Evolutionary conservation across 2,329 filamentous ascomycete species (phyloP), one percentile per base, ranked within the genome.

Genomic region (Hypoxylon sp.): DNA sequence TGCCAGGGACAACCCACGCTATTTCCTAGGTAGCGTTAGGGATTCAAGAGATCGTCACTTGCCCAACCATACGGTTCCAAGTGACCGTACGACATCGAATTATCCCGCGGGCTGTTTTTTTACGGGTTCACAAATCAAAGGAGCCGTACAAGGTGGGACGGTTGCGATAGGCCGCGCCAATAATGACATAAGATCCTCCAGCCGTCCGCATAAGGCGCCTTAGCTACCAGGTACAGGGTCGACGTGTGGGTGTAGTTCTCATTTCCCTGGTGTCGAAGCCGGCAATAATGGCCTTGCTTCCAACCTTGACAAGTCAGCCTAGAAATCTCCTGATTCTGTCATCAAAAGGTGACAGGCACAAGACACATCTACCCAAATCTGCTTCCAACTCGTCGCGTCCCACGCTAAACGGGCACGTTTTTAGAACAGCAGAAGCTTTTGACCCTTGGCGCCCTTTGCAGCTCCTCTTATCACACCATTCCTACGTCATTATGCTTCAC

Each of bases 401-500:
- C 30, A 68, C 58, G 50, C 61, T 68, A 68, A 60, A 57, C 42
- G 42, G 61, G 20, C 27, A 58, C 42, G 37, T 55, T 46, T 56
- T 59, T 62, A 58, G 62, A 61, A 48, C 20, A 61, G 30, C 40
- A 59, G 33, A 62, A 57, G 44, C 22, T 54, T 57, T 58, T 20
- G 35, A 61, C 54, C 54, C 66, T 71, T 72, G 63, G 64, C 66
- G 44, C 61, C 35, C 48, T 68, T 48, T 67, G 60, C 53, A 72
- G 48, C 58, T 66, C 63, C 66, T 64, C 64, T 71, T 48, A 66
- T 75, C 72, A 70, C 72, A 69, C 74, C 73, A 76, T 68, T 65
- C 71, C 68, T 66, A 76, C 75, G 74, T 76, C 75, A 76, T 75
- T 63, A 37, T 61, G 67, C 70, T 66, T 72, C 53, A 22, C 46